Conservation (phyloP, 2,329 filamentous ascomycete species). For the Fusarium denticulatum region DNA sequence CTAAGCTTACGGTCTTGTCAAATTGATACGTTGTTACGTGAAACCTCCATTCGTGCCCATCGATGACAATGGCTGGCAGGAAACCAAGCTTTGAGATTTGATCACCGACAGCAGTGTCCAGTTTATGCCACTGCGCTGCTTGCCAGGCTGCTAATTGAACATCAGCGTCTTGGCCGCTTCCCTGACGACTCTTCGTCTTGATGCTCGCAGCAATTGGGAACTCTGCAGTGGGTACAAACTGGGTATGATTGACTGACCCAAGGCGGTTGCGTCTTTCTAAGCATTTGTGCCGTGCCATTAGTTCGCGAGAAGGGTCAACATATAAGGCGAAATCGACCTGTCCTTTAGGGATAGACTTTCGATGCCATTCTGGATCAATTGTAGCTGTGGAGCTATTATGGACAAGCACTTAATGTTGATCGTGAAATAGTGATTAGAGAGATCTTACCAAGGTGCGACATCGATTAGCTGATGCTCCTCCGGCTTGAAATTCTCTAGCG, state of each 20-base stretch:
- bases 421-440: accelerated
- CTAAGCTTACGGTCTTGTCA: background rate
- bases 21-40: background rate
- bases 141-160: background rate
- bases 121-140: background rate
- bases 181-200: background rate
- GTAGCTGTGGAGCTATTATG: background rate
- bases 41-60: background rate
- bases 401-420: background rate
- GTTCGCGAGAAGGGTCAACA: too few species aligned
- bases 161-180: background rate
- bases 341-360: background rate
- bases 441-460: background rate
- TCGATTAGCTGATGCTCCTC: background rate
- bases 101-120: background rate
- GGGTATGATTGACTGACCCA: background rate
- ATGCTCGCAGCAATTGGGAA: background rate
- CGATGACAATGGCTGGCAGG: background rate
- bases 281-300: accelerated
- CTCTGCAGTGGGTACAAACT: background rate
- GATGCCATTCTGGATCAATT: background rate
- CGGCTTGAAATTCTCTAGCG: background rate
- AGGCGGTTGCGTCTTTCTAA: background rate
- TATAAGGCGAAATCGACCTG: background rate
- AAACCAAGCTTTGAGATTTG: background rate